Evolutionary conservation across 495 filamentous ascomycete species (phyloP), one percentile per base, ranked within the genome.

Genomic region (Xylaria venustula): DNA sequence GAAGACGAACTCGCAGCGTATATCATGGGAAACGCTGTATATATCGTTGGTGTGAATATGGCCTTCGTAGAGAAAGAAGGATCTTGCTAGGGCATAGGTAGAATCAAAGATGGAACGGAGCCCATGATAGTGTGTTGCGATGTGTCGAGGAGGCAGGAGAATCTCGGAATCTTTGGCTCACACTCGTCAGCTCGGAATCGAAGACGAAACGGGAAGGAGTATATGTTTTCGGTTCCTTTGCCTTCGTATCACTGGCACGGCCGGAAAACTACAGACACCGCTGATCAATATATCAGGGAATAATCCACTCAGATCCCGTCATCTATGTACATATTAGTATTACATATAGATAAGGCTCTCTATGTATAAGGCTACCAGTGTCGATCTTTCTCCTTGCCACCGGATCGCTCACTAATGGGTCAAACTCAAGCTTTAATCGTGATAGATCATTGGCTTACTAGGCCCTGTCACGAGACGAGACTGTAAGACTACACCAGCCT

Each of bases 1-100:
- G 22, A 25, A 8, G 50, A 51, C 14, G 51, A 63, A 28, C 46
- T 57, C 22, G 47, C 3, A n/a, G 57, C 48, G 60, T 69, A 53
- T 64, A 69, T 69, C 19, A 44, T 15, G 23, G 48, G 5, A n/a
- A n/a, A n/a, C n/a, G 15, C 15, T 32, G 26, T 20, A 8, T 7
- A 49, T 20, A 26, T 32, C n/a, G 26, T 19, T 20, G 14, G 17
- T 22, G 25, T 30, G 46, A 48, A 17, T 48, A 3, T 7, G 19
- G 47, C 2, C 25, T 30, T 26, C 17, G 11, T 2, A 47, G 44
- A 47, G 9, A 7, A 30, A 49, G 23, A 3, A 26, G 30, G n/a
- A n/a, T n/a, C n/a, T n/a, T 49, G 5, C 25, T 48, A 17, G 23
- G 23, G 45, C 45, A 26, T 4, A 48, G 14, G 45, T 25, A 20